Evolutionary conservation across 1,139 yeast genomes (phyloP), one percentile per base, ranked within the genome.

Genomic region (Geotrichum phurueaensis): DNA sequence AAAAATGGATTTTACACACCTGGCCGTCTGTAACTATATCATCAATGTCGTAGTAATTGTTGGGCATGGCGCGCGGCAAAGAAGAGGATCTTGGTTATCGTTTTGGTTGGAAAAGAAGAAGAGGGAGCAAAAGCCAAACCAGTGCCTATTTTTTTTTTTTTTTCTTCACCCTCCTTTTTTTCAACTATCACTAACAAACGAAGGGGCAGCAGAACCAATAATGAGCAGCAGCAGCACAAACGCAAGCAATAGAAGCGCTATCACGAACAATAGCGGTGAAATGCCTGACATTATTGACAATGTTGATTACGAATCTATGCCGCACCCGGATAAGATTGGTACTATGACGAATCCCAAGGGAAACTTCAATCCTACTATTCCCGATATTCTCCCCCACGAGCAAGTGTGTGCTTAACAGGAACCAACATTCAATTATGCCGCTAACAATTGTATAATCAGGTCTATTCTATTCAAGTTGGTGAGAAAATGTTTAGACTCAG

Each of bases 1-100:
- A 13, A 33, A 13, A 13, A n/a, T 5, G n/a, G n/a, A 39, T 39
- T n/a, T n/a, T n/a, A 39, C 79, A 31, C 65, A 78, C 81, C 69
- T 78, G 81, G 15, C 79, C 78, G 60, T 85, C 96, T 0, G 97
- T 85, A 47, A 90, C 79, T n/a, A 91, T 87, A 68, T 90, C 97
- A 68, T 91, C 97, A 5, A 92, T 78, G 70, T 88, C 92, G 76
- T 88, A 91, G 76, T 92, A 92, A 12, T 80, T 67, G 58, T 66
- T 70, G 5, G 61, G 58, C 61, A 59, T 59, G 23, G 23, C 43
- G 27, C 43, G 27, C n/a, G 18, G 43, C 18, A 27, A 51, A n/a
- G n/a, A 15, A 23, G n/a, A 12, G 36, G 9, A 10, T 27, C 31
- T 5, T 27, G 31, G 31, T 5, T 27, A 27, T 27, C 31, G 2